A percentile compares a stretch with the other conserved stretches of the same genome.
phyloP scores from a whole-genome alignment of 2,329 filamentous ascomycete genomes.

The Penicillium occitanis region DNA sequence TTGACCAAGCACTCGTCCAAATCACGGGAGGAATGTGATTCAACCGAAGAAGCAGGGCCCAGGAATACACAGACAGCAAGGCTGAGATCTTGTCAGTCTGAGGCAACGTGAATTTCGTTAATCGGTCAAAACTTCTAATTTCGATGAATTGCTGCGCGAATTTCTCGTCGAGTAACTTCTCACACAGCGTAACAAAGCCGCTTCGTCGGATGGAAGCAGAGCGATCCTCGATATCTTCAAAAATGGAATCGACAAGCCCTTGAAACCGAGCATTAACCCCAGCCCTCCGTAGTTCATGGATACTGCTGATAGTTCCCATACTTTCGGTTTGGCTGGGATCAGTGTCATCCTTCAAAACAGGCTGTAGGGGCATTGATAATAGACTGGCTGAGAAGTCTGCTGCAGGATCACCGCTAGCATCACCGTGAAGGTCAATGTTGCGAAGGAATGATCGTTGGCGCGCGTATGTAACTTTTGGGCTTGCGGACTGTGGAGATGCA shows the following conservation, averaged over 20 bases:
- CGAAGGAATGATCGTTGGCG: slow-evolving; percentile 60
- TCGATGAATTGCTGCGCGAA: slow-evolving; percentile 62
- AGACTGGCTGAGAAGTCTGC: slow-evolving; percentile 18
- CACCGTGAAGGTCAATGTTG: slow-evolving; percentile 35
- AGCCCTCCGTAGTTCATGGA: slow-evolving; percentile 61
- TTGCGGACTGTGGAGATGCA: slow-evolving; percentile 30
- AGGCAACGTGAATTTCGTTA: slow-evolving; percentile 62
- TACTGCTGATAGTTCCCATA: slow-evolving; percentile 52
- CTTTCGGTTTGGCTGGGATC: slow-evolving; percentile 51
- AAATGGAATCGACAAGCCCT: slow-evolving; percentile 55
- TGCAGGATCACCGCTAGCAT: not conserved
- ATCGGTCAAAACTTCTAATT: slow-evolving; percentile 66
- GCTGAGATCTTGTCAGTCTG: slow-evolving; percentile 54
- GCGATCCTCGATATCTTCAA: slow-evolving; percentile 59
- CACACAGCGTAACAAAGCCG: slow-evolving; percentile 57
- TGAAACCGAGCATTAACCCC: slow-evolving; percentile 59
- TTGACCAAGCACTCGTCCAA: slow-evolving; percentile 33
- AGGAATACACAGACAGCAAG: slow-evolving; percentile 36
- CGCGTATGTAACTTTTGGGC: slow-evolving; percentile 58
- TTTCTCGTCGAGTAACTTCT: slow-evolving; percentile 49
- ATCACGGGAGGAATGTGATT: slow-evolving; percentile 32
- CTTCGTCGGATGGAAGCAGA: slow-evolving; percentile 51
- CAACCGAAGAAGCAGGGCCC: slow-evolving; percentile 32
- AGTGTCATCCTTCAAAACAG: slow-evolving; percentile 18
- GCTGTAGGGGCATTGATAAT: slow-evolving; percentile 28